Evolutionary conservation across 2,329 filamentous ascomycete genomes (phyloP).

Genomic region (Westerdykella aurantiaca): DNA sequence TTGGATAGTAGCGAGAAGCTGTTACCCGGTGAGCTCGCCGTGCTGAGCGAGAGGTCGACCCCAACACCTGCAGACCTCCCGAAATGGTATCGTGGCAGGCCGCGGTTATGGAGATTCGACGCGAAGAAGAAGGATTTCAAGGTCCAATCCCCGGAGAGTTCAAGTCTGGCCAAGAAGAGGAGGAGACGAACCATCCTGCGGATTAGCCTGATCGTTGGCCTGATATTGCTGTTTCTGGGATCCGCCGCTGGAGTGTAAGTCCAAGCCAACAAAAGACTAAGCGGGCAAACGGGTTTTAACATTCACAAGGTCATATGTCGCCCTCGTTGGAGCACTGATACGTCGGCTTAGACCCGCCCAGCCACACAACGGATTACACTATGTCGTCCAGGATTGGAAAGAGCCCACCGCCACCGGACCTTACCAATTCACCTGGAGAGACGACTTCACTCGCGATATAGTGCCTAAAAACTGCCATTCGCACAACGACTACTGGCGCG

Average conservation of each 20-base stretch:
- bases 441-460: constrained; percentile 36
- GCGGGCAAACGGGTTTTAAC: constrained; percentile 5
- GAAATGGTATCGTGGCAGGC: constrained; percentile 5
- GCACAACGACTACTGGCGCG: constrained; percentile 43
- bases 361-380: constrained; percentile 17
- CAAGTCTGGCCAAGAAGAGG: constrained; percentile 3
- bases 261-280: background rate
- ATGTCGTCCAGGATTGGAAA: constrained; percentile 21
- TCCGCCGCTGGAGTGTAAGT: constrained; percentile 17
- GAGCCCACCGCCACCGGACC: constrained; percentile 18
- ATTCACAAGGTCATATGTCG: constrained; percentile 17
- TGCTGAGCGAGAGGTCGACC: too few species aligned
- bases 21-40: too few species aligned
- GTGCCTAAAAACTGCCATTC: constrained; percentile 36
- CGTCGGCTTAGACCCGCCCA: constrained; percentile 15
- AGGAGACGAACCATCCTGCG: constrained; percentile 7
- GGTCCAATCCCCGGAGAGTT: background rate
- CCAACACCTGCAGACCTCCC: background rate
- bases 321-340: constrained; percentile 17
- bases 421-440: constrained; percentile 25
- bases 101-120: constrained; percentile 4
- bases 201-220: constrained; percentile 7
- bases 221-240: constrained; percentile 12
- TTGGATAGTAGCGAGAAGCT: too few species aligned
- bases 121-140: background rate